Conservation (phyloP, 1,284 basidiomycete genomes). For the Ustilago xerochloae region DNA sequence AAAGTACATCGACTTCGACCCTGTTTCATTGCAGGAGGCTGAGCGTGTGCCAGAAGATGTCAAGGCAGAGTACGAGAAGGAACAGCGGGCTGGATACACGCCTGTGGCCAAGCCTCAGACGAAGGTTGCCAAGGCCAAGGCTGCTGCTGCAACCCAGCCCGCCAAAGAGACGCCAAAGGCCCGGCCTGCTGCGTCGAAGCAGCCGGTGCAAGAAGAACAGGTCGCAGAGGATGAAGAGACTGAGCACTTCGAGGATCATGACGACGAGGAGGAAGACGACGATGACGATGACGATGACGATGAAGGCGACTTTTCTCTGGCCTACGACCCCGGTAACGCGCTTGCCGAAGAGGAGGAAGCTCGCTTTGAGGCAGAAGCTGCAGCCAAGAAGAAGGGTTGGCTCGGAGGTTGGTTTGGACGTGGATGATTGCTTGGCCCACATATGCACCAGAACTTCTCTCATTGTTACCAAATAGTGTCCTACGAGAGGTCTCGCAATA, state of each 20-base stretch:
- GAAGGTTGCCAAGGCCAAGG: constrained; percentile 10
- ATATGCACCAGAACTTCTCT: too few species aligned
- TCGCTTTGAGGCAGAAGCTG: constrained; percentile 34
- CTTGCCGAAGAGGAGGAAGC: constrained; percentile 58
- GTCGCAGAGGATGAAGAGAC: constrained; percentile 19
- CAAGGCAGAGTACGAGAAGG: constrained; percentile 36
- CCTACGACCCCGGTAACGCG: constrained; percentile 58
- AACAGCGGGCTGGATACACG: constrained; percentile 19
- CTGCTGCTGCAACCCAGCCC: constrained; percentile 6
- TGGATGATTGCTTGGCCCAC: background rate
- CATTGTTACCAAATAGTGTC: too few species aligned
- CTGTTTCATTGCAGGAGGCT: constrained; percentile 51
- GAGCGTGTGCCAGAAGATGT: constrained; percentile 33
- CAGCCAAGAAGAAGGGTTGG: constrained; percentile 58
- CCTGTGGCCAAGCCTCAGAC: constrained; percentile 11
- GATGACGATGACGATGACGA: constrained; percentile 28
- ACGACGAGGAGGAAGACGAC: constrained; percentile 23
- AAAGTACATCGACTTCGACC: constrained; percentile 65
- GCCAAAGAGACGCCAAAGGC: background rate
- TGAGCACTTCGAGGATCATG: constrained; percentile 33
- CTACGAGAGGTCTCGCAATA: too few species aligned
- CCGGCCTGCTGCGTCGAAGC: constrained; percentile 9
- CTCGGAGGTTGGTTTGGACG: constrained; percentile 64
- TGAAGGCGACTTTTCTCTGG: constrained; percentile 29
- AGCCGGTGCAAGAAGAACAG: constrained; percentile 13